Conservation (phyloP, 2,329 filamentous ascomycete genomes). For the Microascus cirrosus region DNA sequence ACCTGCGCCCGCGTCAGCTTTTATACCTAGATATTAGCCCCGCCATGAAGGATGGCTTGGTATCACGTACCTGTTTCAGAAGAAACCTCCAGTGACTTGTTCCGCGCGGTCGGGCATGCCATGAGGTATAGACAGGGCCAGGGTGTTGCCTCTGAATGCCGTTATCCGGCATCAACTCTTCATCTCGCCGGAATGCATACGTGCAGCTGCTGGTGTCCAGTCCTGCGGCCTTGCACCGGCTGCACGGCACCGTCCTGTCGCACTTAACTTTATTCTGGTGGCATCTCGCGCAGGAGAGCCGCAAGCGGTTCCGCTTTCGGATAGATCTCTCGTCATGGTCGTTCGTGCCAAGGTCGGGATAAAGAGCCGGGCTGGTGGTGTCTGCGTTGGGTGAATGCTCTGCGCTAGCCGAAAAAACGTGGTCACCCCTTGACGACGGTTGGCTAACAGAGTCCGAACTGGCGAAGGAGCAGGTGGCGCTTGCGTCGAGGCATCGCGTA, state of each 20-base stretch:
- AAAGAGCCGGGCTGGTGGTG: too few species aligned
- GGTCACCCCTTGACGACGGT: too few species aligned
- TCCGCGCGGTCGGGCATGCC: background rate
- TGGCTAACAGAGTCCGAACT: too few species aligned
- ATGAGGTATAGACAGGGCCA: background rate
- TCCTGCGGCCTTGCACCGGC: conserved; percentile 20
- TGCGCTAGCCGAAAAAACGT: too few species aligned
- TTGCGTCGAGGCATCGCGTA: background rate
- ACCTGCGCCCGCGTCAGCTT: too few species aligned
- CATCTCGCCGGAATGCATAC: background rate
- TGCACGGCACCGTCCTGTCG: conserved; percentile 23
- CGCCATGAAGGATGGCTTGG: background rate
- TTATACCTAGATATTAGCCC: background rate
- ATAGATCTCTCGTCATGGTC: background rate
- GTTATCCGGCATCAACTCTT: background rate
- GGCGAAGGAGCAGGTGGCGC: background rate
- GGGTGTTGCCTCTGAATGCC: background rate
- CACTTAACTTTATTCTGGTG: conserved; percentile 25
- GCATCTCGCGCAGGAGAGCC: conserved; percentile 22
- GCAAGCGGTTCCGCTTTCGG: conserved; percentile 21
- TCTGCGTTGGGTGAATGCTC: too few species aligned
- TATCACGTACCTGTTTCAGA: background rate
- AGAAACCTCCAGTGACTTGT: background rate
- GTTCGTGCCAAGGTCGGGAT: background rate
- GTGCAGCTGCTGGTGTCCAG: conserved; percentile 8